A percentile compares a stretch with the other conserved stretches of the same genome.
Evolutionary conservation across 2,329 filamentous ascomycete genomes (phyloP).

Genomic region (Clarireedia sp.): DNA sequence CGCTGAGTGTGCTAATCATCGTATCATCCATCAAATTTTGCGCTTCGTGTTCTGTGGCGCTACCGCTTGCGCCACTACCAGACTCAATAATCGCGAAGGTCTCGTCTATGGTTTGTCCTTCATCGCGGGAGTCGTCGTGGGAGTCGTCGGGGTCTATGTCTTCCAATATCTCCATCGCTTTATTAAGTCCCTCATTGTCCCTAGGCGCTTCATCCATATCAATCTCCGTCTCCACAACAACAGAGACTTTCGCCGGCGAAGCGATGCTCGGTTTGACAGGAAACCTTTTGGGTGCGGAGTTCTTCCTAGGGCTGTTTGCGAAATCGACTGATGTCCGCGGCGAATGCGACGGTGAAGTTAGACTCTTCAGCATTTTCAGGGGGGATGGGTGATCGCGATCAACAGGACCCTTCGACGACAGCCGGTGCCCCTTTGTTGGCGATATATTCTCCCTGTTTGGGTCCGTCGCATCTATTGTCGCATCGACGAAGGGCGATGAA

Average conservation of each 20-base stretch:
- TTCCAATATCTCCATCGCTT: constrained; percentile 56
- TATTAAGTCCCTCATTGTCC: constrained; percentile 48
- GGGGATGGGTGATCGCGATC: constrained; percentile 22
- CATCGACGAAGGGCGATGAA: constrained; percentile 25
- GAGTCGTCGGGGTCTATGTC: constrained; percentile 33
- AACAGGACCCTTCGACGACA: constrained; percentile 20
- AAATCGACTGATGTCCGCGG: constrained; percentile 16
- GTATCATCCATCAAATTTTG: constrained; percentile 30
- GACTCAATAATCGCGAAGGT: constrained; percentile 26
- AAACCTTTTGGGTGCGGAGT: constrained; percentile 48
- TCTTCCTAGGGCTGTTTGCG: constrained; percentile 38
- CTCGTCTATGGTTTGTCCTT: constrained; percentile 19
- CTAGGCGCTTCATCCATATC: constrained; percentile 44
- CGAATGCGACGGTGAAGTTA: constrained; percentile 18
- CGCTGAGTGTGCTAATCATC: constrained; percentile 49
- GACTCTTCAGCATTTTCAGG: constrained; percentile 27
- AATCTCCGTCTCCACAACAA: constrained; percentile 18
- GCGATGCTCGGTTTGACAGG: constrained; percentile 44
- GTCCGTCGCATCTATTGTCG: constrained; percentile 17
- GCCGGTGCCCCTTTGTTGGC: constrained; percentile 21
- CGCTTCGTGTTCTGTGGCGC: constrained; percentile 11
- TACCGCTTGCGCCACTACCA: constrained; percentile 29
- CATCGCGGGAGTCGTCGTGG: constrained; percentile 18
- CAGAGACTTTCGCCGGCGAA: constrained; percentile 29
- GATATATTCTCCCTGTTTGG: constrained; percentile 23